Percentiles rank a stretch among this genome's conserved stretches.
Conservation (phyloP, 306 rosid genomes). For the Citrullus amarus region DNA sequence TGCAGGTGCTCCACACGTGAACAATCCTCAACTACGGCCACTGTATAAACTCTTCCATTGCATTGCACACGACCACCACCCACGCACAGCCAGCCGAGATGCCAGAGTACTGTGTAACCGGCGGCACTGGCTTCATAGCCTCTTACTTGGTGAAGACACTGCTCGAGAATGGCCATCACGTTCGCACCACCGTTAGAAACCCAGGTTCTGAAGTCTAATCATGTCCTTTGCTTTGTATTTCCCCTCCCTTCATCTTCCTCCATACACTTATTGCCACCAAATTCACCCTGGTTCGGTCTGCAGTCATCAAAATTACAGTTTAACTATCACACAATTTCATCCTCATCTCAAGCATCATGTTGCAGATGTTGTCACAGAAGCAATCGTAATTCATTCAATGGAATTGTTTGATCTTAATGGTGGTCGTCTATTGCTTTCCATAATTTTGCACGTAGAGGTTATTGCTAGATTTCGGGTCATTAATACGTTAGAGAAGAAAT, state of each 20-base stretch:
- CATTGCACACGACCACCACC: neutral
- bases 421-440: neutral
- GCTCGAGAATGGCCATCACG: constrained; percentile 51
- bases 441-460: neutral
- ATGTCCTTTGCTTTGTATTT: neutral
- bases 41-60: neutral
- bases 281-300: neutral
- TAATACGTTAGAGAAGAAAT: no score
- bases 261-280: neutral
- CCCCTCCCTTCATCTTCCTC: neutral
- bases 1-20: neutral
- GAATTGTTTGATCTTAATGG: neutral
- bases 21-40: neutral
- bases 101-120: constrained; percentile 73
- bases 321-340: neutral
- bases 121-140: constrained; percentile 79
- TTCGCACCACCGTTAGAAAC: constrained; percentile 60
- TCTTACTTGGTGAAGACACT: constrained; percentile 52
- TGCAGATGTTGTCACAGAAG: neutral
- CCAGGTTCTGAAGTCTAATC: constrained; percentile 30
- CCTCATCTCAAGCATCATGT: neutral
- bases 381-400: neutral
- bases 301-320: neutral
- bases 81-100: constrained; percentile 16
- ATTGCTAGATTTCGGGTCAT: neutral